Evolutionary conservation across 23 red algal species (phyloP), one percentile per base, ranked within the genome.

Genomic region (Gracilaria gracilis): DNA sequence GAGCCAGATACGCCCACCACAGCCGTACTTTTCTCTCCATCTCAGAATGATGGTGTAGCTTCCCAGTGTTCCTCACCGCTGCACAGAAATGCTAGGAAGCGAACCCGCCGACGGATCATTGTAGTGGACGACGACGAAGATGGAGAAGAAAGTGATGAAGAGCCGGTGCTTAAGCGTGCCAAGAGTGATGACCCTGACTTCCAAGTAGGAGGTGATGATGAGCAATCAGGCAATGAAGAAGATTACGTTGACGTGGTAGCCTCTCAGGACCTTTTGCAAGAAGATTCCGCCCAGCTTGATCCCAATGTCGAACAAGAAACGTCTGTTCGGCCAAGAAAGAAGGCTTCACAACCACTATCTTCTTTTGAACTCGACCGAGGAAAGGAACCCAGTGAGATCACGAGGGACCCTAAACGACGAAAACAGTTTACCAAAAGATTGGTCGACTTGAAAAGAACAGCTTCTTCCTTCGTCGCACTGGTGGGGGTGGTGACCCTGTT

Each of bases 401-500:
- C 71, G 13, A 81, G 90, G 34, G 81, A 93, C 39, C 51, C 57
- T 36, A 86, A 86, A 33, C 80, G 80, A 54, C 51, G 90, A 40
- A 85, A 86, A 47, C 58, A 80, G 20, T 86, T 93, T 46, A 84
- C 46, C 51, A 86, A 31, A 93, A 85, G 24, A 57, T 93, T 79
- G 90, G 90, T 20, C 79, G 80, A 27, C 70, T 93, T 15, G 90
- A 93, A 80, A 61, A 62, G 33, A 80, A 86, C 57, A 79, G 82
- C 36, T 73, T 84, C 61, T 93, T 93, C 28, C 44, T 86, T 53
- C 81, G 80, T 44, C 81, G 90, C 47, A 78, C 71, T 16, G 71
- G 81, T 21, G 66, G 61, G 31, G 65, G 25, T 75, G 82, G 31
- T 51, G 80, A 57, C 42, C 35, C 57, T 1, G 75, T 28, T 20